These are phyloP conservation scores for Brachypodium distachyon DNA, from an alignment of 202 grass and related monocot genomes.

Conservation along the genomic window DNA sequence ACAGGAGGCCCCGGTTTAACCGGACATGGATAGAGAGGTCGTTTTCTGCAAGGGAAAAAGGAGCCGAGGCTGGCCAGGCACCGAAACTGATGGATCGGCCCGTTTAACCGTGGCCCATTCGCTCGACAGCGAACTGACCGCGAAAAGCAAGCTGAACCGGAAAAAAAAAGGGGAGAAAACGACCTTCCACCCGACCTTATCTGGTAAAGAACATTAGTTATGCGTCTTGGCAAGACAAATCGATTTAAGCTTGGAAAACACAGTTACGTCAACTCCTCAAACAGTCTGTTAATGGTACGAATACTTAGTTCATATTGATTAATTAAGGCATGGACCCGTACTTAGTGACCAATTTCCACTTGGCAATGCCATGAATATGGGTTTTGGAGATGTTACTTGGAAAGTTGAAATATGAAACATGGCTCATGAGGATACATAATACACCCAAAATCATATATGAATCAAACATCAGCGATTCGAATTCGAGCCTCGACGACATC, in stretches of 20 bases:
- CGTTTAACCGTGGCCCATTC: background rate
- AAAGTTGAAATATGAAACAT: background rate
- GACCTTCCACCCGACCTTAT: background rate
- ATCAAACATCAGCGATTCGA: background rate
- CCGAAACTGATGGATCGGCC: background rate
- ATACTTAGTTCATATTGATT: background rate
- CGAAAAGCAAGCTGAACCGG: background rate
- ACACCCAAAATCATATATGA: background rate
- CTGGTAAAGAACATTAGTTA: no score
- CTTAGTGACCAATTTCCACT: background rate
- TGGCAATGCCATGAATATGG: background rate
- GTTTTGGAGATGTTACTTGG: background rate
- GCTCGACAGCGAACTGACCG: background rate
- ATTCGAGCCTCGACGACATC: background rate
- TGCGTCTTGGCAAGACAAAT: no score
- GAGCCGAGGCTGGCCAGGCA: background rate
- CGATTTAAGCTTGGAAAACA: no score
- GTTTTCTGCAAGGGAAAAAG: background rate
- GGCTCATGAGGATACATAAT: no score
- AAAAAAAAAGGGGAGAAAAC: background rate
- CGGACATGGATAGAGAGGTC: constrained; percentile 12
- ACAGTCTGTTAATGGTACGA: background rate
- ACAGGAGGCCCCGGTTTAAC: background rate
- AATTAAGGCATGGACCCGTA: background rate
- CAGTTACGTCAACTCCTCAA: background rate